phyloP scores from a whole-genome alignment of 352 stramenopile species.

The Aphanomyces stellatus region DNA sequence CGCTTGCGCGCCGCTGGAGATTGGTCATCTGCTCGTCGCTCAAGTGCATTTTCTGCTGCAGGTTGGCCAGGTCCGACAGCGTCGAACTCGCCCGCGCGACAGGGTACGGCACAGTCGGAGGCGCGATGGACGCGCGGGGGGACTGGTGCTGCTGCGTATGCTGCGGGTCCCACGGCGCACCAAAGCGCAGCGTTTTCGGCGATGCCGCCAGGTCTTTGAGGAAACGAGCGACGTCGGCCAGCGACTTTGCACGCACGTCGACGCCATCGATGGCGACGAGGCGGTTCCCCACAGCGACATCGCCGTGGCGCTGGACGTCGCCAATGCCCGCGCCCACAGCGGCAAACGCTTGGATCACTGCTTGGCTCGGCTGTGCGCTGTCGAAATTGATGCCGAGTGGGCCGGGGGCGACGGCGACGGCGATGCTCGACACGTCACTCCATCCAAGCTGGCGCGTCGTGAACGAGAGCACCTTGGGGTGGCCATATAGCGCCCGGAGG shows the following conservation, averaged over 20 bases:
- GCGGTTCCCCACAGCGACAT: constrained; percentile 34
- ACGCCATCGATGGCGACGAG: constrained; percentile 40
- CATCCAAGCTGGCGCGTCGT: constrained; percentile 32
- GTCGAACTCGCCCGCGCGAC: too few species aligned
- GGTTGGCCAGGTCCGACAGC: neutral
- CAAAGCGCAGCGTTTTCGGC: constrained; percentile 32
- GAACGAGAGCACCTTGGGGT: constrained; percentile 56
- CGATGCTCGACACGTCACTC: constrained; percentile 27
- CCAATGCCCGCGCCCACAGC: constrained; percentile 2
- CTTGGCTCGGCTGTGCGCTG: constrained; percentile 11
- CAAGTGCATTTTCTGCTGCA: constrained; percentile 2
- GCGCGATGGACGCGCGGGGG: too few species aligned
- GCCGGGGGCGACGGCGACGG: constrained; percentile 23
- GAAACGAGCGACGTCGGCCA: constrained; percentile 30
- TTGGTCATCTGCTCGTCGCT: neutral
- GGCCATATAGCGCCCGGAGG: constrained; percentile 27
- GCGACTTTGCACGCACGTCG: constrained; percentile 30
- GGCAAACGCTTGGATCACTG: constrained; percentile 24
- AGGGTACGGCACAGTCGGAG: too few species aligned
- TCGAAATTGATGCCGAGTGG: constrained; percentile 32
- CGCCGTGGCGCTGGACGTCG: constrained; percentile 20
- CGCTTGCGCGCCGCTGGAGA: neutral
- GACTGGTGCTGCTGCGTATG: neutral
- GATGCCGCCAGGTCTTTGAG: constrained; percentile 27
- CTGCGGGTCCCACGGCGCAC: constrained; percentile 15